Base-by-base conservation (phyloP, 2,329 filamentous ascomycete species). In the Pseudocercospora eumusae region DNA sequence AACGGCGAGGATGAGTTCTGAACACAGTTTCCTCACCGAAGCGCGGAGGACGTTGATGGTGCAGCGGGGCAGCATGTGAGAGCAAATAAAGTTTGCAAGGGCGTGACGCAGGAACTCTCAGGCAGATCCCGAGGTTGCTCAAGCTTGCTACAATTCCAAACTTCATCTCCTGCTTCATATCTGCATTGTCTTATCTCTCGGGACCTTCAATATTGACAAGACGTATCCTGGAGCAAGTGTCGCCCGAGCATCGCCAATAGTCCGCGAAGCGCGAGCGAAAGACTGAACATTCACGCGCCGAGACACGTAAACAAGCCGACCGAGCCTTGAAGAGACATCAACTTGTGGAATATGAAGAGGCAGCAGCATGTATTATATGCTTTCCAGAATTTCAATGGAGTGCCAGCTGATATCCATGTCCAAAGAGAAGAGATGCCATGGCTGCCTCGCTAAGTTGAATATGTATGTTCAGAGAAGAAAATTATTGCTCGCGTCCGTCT, bases 31-130 rank as follows among this genome's bases (percentile, higher is more conserved):
- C 44, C 44, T 49, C 4, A 25, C 25, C 23, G 44, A 49, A 49
- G 20, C 44, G 44, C 6, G 20, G 36, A 40, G 44, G 36, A 40
- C 36, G 36, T 40, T 40, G 36, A n/a, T 40, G 36, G 36, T 40
- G 20, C 44, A 25, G 44, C 44, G 44, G 44, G 44, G 44, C 44
- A 49, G 44, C 44, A 49, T 49, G 44, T 49, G 20, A 49, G 44
- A 49, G 44, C 44, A 49, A 9, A 23, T 49, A 23, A 25, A 49
- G 44, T 49, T 21, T 49, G 44, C 23, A 21, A n/a, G 44, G 44
- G 44, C 25, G 20, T 21, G 20, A 49, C 25, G 44, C 44, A 49
- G 44, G 44, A 18, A 18, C 36, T 40, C 36, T 40, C 36, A 18
- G 36, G 36, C 36, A 40, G 36, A 40, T 40, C 36, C 36, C 36